Conservation (phyloP, 345 rosid genomes). For the Diplotaxis tenuifolia region DNA sequence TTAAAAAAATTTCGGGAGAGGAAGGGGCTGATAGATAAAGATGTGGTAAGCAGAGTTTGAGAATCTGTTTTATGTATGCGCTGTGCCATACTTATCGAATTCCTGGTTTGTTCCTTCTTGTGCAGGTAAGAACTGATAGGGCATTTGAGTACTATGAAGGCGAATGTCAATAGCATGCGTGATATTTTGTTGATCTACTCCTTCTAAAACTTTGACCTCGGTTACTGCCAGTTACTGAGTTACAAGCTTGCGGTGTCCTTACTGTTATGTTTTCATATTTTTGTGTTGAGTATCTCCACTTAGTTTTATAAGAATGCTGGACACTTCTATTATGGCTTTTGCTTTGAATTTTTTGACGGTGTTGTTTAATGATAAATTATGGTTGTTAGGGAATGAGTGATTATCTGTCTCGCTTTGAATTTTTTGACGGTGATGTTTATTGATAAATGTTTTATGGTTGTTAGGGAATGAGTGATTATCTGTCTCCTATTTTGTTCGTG, state of each 20-base stretch:
- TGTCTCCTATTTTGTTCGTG: too few species aligned
- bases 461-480: conserved; percentile 98
- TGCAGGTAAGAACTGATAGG: conserved; percentile 90
- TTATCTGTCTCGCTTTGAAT: too few species aligned
- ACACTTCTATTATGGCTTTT: not conserved
- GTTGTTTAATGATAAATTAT: too few species aligned
- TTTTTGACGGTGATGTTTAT: too few species aligned
- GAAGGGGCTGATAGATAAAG: conserved; percentile 87
- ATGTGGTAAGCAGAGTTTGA: conserved; percentile 63
- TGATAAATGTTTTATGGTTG: too few species aligned
- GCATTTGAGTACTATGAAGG: conserved; percentile 71
- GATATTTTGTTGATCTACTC: conserved; percentile 87
- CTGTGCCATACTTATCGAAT: too few species aligned
- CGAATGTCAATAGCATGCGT: conserved; percentile 69
- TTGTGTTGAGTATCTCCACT: not conserved
- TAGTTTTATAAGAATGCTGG: not conserved
- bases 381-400: too few species aligned
- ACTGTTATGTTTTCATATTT: not conserved
- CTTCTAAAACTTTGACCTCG: conserved; percentile 93
- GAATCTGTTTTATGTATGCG: too few species aligned
- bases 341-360: too few species aligned
- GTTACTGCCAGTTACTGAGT: conserved; percentile 85
- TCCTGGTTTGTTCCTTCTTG: too few species aligned
- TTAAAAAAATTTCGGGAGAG: conserved; percentile 92
- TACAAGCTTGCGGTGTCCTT: conserved; percentile 16